These are phyloP conservation scores for Venturia effusa DNA, from an alignment of 2,329 filamentous ascomycete genomes.

Conservation along the genomic window DNA sequence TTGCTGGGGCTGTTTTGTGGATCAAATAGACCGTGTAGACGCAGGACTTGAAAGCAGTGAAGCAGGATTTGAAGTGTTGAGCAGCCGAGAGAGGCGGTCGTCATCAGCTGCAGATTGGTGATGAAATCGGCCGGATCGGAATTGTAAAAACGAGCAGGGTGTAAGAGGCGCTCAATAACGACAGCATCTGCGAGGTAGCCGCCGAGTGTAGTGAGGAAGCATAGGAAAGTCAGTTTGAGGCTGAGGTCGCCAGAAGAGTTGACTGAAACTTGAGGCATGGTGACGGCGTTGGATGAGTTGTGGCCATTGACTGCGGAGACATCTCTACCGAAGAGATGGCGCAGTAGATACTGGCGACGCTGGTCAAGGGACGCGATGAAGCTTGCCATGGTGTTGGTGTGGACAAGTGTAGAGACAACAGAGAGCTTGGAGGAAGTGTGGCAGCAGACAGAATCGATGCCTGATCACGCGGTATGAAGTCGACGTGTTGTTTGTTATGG, in stretches of 20 bases:
- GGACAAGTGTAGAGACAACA: background rate
- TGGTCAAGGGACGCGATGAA: background rate
- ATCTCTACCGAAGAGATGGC: background rate
- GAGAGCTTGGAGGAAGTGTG: no score
- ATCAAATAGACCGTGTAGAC: background rate
- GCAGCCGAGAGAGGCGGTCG: background rate
- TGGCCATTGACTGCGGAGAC: background rate
- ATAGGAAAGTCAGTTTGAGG: background rate
- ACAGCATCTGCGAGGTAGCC: background rate
- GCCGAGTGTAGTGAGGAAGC: background rate
- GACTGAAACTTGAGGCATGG: background rate
- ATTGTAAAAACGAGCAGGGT: background rate
- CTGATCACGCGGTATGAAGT: background rate
- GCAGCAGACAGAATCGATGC: background rate
- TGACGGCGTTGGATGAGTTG: background rate
- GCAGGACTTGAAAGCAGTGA: background rate
- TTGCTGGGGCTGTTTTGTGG: background rate
- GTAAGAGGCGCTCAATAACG: background rate
- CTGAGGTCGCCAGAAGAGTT: background rate
- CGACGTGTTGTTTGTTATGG: background rate
- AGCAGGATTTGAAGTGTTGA: background rate
- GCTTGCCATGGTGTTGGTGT: background rate
- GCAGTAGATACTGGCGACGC: background rate
- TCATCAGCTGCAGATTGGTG: background rate
- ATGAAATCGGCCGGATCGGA: background rate